Conservation (phyloP, 306 rosid genomes). For the Vigna radiata region DNA sequence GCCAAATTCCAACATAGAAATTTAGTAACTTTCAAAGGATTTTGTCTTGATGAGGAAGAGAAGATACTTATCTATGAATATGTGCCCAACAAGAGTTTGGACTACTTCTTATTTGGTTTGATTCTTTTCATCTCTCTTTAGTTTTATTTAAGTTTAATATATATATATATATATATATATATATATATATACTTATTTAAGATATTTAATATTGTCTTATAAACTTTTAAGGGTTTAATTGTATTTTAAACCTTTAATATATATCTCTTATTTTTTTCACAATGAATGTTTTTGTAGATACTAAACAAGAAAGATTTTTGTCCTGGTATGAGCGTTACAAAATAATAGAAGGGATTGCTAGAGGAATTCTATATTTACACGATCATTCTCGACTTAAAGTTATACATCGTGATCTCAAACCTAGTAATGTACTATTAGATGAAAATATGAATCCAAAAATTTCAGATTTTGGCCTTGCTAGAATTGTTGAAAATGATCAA, state of each 20-base stretch:
- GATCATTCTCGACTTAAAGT: slow-evolving; percentile 6
- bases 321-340: slow-evolving; percentile 4
- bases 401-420: slow-evolving; percentile 18
- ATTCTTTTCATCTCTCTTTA: neutral
- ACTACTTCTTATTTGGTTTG: slow-evolving; percentile 28
- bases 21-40: neutral
- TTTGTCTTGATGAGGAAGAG: slow-evolving; percentile 9
- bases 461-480: slow-evolving; percentile 33
- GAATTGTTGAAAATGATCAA: slow-evolving; percentile 1
- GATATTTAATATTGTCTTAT: too few relatives aligned
- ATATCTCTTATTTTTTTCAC: neutral
- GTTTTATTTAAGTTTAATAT: neutral
- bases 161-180: neutral
- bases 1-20: slow-evolving; percentile 26
- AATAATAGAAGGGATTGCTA: slow-evolving; percentile 5
- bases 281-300: slow-evolving; percentile 12
- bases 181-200: too few relatives aligned
- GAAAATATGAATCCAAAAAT: slow-evolving; percentile 25
- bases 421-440: slow-evolving; percentile 4
- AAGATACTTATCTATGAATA: slow-evolving; percentile 25
- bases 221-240: neutral
- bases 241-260: neutral
- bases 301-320: neutral
- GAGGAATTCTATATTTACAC: slow-evolving; percentile 8
- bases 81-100: neutral